These are phyloP conservation scores for Clonostachys byssicola DNA, from an alignment of 2,329 filamentous ascomycete genomes.

Conservation along the genomic window DNA sequence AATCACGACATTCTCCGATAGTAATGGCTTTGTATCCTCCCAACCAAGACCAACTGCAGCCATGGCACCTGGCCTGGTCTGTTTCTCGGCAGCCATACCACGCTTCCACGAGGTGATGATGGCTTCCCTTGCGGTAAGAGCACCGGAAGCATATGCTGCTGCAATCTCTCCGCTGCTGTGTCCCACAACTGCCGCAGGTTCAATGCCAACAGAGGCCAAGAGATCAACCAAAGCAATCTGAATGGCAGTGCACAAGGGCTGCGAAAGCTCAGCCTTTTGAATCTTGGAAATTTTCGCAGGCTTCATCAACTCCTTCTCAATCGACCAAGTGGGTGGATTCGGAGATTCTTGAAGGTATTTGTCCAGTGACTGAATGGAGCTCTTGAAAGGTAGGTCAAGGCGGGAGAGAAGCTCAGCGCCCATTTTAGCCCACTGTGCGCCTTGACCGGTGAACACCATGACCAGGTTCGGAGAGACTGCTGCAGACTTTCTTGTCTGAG, in stretches of 20 bases:
- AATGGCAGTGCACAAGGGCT: constrained; percentile 34
- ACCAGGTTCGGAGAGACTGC: background rate
- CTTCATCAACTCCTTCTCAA: background rate
- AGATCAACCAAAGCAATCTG: constrained; percentile 36
- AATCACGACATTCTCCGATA: constrained; percentile 14
- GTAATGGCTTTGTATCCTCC: background rate
- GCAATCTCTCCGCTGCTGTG: constrained; percentile 43
- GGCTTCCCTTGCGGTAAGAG: constrained; percentile 26
- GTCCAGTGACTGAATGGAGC: background rate
- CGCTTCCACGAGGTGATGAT: constrained; percentile 46
- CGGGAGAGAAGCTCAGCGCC: background rate
- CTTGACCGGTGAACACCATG: background rate
- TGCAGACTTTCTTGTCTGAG: background rate
- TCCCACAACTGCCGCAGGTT: constrained; percentile 30
- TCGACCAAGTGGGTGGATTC: too few species aligned
- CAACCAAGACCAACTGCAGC: background rate
- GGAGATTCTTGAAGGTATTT: background rate
- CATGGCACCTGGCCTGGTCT: constrained; percentile 24
- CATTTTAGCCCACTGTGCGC: background rate
- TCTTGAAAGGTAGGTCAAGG: background rate
- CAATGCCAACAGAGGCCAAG: constrained; percentile 23
- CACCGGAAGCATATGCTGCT: constrained; percentile 32
- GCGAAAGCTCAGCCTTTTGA: constrained; percentile 18
- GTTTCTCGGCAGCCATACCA: constrained; percentile 27
- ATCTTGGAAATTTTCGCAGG: constrained; percentile 1